A percentile compares a stretch with the other conserved stretches of the same genome.
phyloP scores from a whole-genome alignment of 164 flowering plant species.

The Vitis riparia region DNA sequence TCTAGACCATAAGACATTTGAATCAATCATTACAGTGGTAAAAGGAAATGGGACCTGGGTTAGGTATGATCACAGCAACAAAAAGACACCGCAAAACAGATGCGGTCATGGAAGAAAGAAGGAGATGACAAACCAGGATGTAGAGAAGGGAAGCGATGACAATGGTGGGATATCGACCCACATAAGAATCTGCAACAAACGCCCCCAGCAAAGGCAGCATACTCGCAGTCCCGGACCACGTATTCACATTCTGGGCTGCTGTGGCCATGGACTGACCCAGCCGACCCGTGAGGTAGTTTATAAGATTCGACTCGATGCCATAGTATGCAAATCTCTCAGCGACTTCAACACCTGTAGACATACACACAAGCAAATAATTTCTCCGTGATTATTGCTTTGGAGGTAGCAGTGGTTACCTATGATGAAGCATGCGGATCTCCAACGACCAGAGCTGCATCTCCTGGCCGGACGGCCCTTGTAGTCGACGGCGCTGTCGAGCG shows the following conservation, averaged over 20 bases:
- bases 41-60: too few species aligned
- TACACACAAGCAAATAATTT: too few species aligned
- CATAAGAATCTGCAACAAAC: slow-evolving; percentile 40
- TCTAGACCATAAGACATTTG: too few species aligned
- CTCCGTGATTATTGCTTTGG: too few species aligned
- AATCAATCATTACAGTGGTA: too few species aligned
- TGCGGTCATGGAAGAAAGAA: too few species aligned
- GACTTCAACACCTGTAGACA: slow-evolving; percentile 29
- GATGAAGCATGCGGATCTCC: slow-evolving; percentile 54
- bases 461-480: slow-evolving; percentile 32
- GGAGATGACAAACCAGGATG: slow-evolving; percentile 26
- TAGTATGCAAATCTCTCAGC: slow-evolving; percentile 42
- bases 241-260: slow-evolving; percentile 42
- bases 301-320: slow-evolving; percentile 33
- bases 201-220: slow-evolving; percentile 45
- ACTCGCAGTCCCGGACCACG: slow-evolving; percentile 31
- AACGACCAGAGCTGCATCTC: slow-evolving; percentile 39
- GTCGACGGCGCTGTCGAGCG: slow-evolving; percentile 43
- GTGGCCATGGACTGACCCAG: slow-evolving; percentile 36
- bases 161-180: slow-evolving; percentile 45
- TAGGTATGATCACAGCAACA: too few species aligned
- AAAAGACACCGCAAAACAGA: too few species aligned
- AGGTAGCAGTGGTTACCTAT: slow-evolving; percentile 27
- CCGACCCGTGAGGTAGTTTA: slow-evolving; percentile 37
- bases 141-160: slow-evolving; percentile 35